A percentile compares a stretch with the other conserved stretches of the same genome.
Conservation (phyloP, 1,284 basidiomycete species). For the Heterobasidion parviporum region DNA sequence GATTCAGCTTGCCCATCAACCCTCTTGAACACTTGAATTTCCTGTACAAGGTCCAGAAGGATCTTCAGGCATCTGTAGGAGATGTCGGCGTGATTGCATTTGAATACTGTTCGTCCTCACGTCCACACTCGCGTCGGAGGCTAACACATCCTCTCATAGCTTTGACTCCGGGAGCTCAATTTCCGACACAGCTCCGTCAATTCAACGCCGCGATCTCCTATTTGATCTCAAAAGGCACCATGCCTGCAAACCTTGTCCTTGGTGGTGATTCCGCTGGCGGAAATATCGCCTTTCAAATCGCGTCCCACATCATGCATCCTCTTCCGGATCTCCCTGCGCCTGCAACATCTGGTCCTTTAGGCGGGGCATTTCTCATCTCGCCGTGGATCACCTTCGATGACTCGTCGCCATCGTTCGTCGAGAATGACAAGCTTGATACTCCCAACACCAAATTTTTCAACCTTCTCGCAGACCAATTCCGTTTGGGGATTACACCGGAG, state of each 20-base stretch:
- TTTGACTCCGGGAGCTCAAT: constrained; percentile 7
- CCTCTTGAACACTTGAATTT: not conserved
- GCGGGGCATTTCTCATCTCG: constrained; percentile 22
- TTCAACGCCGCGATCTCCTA: constrained; percentile 8
- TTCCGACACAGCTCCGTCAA: constrained; percentile 15
- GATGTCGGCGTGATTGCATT: not conserved
- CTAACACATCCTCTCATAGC: not conserved
- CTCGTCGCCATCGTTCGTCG: not conserved
- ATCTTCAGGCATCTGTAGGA: not conserved
- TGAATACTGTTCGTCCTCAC: not conserved
- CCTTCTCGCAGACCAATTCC: not conserved
- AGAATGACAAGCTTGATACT: not conserved
- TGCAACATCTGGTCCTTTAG: constrained; percentile 13
- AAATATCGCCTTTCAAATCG: constrained; percentile 22
- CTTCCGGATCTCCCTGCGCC: constrained; percentile 11
- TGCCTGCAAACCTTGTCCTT: constrained; percentile 13
- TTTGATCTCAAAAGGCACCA: constrained; percentile 9
- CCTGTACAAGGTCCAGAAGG: not conserved
- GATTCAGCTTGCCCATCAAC: not conserved
- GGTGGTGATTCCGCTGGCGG: constrained; percentile 27
- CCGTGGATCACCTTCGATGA: constrained; percentile 22
- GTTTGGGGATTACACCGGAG: not conserved
- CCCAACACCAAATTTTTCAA: not conserved
- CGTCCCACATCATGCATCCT: constrained; percentile 25
- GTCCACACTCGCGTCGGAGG: not conserved